A percentile compares a stretch with the other conserved stretches of the same genome.
Conservation (phyloP, 176 grass and related monocot genomes). For the Chrysopogon serrulatus region DNA sequence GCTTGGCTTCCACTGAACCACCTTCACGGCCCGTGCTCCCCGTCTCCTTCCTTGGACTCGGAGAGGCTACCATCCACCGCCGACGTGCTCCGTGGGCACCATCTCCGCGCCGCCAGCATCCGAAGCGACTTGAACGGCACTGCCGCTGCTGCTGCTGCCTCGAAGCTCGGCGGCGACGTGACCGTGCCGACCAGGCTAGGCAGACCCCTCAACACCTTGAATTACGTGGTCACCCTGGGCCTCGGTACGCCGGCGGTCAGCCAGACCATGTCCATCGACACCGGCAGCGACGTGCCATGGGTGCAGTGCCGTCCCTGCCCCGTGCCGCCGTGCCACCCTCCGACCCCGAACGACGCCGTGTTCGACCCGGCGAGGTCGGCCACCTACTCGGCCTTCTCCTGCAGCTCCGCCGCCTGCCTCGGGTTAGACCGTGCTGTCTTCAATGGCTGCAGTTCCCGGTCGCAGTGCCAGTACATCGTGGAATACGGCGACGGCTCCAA, state of each 20-base stretch:
- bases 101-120: background rate
- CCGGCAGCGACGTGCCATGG: conserved; percentile 70
- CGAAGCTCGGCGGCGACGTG: background rate
- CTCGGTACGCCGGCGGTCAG: conserved; percentile 37
- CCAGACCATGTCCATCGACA: conserved; percentile 53
- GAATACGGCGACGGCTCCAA: background rate
- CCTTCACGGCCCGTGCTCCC: no score
- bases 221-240: conserved; percentile 51
- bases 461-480: background rate
- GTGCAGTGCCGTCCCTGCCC: conserved; percentile 70
- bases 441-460: background rate
- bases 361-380: background rate
- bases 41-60: no score
- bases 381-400: background rate
- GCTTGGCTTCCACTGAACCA: no score
- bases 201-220: conserved; percentile 1
- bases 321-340: conserved; percentile 14
- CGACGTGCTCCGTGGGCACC: no score
- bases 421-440: background rate
- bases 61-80: no score
- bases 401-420: background rate
- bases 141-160: background rate
- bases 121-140: background rate
- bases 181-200: conserved; percentile 32
- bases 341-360: background rate